A percentile compares a stretch with the other conserved stretches of the same genome.
phyloP scores from a whole-genome alignment of 345 rosid genomes.

The Linum tenue region DNA sequence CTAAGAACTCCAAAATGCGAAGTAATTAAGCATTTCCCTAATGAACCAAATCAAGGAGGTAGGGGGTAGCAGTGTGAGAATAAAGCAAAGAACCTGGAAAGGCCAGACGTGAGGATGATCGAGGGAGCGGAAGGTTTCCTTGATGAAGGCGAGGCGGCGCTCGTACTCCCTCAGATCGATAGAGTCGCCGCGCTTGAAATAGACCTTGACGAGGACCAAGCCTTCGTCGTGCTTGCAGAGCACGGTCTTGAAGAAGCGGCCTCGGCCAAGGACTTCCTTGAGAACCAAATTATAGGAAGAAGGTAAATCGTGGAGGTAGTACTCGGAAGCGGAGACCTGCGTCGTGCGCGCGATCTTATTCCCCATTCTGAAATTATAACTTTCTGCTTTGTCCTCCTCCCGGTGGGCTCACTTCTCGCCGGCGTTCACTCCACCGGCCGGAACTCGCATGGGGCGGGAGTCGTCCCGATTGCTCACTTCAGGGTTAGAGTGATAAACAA shows the following conservation, averaged over 20 bases:
- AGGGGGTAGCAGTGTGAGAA: not conserved
- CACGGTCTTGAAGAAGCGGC: slow-evolving; percentile 90
- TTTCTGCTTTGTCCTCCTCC: too few relatives aligned
- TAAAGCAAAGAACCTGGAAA: slow-evolving; percentile 52
- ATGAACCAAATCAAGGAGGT: not conserved
- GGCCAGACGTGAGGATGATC: slow-evolving; percentile 94
- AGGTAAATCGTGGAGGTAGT: slow-evolving; percentile 96
- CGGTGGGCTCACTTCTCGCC: not conserved
- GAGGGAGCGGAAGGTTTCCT: slow-evolving; percentile 56
- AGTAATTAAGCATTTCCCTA: not conserved
- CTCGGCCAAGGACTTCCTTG: slow-evolving; percentile 79
- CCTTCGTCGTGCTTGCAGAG: slow-evolving; percentile 99
- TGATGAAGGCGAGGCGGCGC: slow-evolving; percentile 62
- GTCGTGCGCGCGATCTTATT: slow-evolving; percentile 97
- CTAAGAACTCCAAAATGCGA: not conserved
- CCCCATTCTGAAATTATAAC: slow-evolving; percentile 39
- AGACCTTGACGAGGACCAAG: slow-evolving; percentile 93
- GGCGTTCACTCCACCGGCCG: not conserved
- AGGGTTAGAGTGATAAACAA: not conserved
- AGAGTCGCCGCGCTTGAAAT: slow-evolving; percentile 96
- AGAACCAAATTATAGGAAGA: slow-evolving; percentile 87
- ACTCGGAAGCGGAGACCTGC: slow-evolving; percentile 95
- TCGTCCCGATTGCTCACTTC: not conserved
- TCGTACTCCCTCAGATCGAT: slow-evolving; percentile 93
- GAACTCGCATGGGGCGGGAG: not conserved